These are phyloP conservation scores for Castanea sativa DNA, from an alignment of 306 rosid genomes.

Conservation along the genomic window DNA sequence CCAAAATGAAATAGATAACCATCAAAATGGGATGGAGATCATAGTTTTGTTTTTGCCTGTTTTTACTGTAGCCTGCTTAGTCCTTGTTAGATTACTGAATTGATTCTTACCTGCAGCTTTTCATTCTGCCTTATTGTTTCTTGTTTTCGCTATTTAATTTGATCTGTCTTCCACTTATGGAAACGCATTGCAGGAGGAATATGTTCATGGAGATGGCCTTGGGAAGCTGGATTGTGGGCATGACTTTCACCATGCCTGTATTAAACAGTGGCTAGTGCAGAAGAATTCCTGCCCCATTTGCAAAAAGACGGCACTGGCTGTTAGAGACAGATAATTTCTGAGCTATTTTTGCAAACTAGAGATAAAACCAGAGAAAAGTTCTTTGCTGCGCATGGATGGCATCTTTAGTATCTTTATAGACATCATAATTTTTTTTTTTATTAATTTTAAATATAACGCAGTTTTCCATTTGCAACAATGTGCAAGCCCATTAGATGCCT, in stretches of 20 bases:
- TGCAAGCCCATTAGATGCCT: neutral
- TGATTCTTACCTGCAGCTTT: neutral
- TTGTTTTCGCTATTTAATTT: neutral
- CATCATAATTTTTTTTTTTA: neutral
- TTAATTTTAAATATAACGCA: neutral
- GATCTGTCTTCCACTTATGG: neutral
- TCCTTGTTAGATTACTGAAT: neutral
- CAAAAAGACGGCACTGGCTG: conserved; percentile 13
- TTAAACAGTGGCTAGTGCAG: conserved; percentile 26
- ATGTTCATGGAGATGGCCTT: conserved; percentile 30
- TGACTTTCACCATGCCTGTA: conserved; percentile 27
- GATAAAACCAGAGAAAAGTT: neutral
- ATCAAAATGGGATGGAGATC: neutral
- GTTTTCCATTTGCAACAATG: neutral
- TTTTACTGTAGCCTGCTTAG: neutral
- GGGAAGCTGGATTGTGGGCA: conserved; percentile 34
- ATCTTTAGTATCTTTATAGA: neutral
- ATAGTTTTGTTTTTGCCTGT: neutral
- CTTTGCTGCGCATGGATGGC: neutral
- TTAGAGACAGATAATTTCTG: neutral
- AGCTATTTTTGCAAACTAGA: neutral
- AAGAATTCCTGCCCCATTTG: conserved; percentile 43
- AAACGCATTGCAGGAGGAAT: conserved; percentile 34
- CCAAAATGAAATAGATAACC: no score
- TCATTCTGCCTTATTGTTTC: neutral